Evolutionary conservation across 176 grass and related monocot species (phyloP), one percentile per base, ranked within the genome.

Genomic region (Cenchrus fungigraminus): DNA sequence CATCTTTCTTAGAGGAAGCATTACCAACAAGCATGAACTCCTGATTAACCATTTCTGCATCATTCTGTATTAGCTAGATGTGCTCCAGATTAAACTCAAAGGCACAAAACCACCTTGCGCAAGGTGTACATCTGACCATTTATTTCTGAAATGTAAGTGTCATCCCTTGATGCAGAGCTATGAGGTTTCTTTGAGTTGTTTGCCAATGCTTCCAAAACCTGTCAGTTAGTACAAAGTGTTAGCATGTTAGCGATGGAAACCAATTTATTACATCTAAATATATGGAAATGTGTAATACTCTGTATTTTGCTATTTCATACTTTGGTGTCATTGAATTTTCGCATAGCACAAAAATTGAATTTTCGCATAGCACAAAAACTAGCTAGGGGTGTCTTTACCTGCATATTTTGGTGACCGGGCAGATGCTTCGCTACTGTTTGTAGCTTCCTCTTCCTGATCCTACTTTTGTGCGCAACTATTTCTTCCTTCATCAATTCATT

Each of bases 401-500:
- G 89, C 60, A 79, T 22, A 87, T 95, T 98, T 85, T 91, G 89
- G 70, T 88, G 84, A 22, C 53, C 68, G n/a, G n/a, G n/a, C 31
- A 95, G 74, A 80, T 94, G 91, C 52, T 83, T 88, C 65, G 85
- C 29, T 88, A 64, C 59, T 94, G 91, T 84, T 90, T 25, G 25
- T 25, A 25, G 25, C 25, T 25, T 25, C 25, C 25, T 25, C 25
- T 25, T 25, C 25, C 25, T 25, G 25, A 80, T 80, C 12, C 59
- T 75, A 31, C 81, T 80, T 76, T 88, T 98, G 29, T 95, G 87
- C 6, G 73, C 76, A 57, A 95, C 90, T 53, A 98, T 69, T 46
- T 98, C 94, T 88, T 93, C 97, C 86, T 98, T 98, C 0, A 25
- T 0, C 42, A 94, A 86, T 64, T 98, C 97, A 76, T 81, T 79